Conservation (phyloP, 352 stramenopile genomes). For the Phytophthora pini region DNA sequence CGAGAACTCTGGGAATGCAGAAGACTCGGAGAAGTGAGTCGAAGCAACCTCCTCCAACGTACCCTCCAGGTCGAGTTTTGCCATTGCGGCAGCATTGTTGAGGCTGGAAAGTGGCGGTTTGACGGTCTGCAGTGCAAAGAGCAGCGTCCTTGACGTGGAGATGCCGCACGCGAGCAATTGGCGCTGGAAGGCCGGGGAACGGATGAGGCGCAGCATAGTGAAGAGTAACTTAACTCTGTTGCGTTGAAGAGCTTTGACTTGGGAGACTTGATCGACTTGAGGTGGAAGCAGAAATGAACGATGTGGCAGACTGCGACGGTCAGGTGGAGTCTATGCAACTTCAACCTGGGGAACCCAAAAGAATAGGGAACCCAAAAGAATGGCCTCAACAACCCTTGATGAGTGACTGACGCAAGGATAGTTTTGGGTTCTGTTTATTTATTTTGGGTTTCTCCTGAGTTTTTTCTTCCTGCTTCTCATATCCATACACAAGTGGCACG, state of each 20-base stretch:
- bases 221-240: not conserved
- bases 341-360: conserved; percentile 11
- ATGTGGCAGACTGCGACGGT: not conserved
- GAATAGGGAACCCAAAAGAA: too few relatives aligned
- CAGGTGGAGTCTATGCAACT: conserved; percentile 19
- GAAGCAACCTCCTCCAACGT: conserved; percentile 56
- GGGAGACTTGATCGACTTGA: not conserved
- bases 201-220: conserved; percentile 25
- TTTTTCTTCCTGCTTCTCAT: too few relatives aligned
- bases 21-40: conserved; percentile 63
- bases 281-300: conserved; percentile 13
- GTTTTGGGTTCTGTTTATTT: too few relatives aligned
- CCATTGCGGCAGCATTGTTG: conserved; percentile 28
- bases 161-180: conserved; percentile 16
- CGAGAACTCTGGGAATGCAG: conserved; percentile 66
- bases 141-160: conserved; percentile 9
- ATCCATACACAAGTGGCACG: too few relatives aligned
- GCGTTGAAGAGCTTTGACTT: not conserved
- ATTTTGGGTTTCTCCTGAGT: too few relatives aligned
- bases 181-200: conserved; percentile 15
- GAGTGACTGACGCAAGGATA: too few relatives aligned
- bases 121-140: conserved; percentile 4
- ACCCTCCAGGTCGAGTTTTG: conserved; percentile 38
- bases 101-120: conserved; percentile 33
- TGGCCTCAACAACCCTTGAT: too few relatives aligned